Evolutionary conservation across 139 green algal genomes (phyloP).

Genomic region (Volvox reticuliferus): DNA sequence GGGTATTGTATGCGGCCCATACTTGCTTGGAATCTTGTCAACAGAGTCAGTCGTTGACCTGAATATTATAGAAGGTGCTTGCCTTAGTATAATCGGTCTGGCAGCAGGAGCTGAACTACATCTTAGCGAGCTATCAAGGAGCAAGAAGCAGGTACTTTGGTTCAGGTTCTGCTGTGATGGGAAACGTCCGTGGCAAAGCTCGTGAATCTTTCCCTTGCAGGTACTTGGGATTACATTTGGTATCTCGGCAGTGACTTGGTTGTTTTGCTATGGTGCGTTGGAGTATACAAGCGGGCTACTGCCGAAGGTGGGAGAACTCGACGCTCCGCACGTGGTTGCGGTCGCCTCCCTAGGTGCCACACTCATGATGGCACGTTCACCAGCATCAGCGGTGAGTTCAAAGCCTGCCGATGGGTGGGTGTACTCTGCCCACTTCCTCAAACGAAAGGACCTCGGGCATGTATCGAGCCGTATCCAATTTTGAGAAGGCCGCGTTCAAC

Average conservation of each 20-base stretch:
- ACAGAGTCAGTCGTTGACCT: constrained; percentile 64
- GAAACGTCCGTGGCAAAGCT: constrained; percentile 64
- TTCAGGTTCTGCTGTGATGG: too few relatives aligned
- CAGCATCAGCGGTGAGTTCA: constrained; percentile 79
- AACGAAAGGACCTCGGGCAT: too few relatives aligned
- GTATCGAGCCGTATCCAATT: too few relatives aligned
- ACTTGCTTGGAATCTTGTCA: constrained; percentile 71
- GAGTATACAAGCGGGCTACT: constrained; percentile 51
- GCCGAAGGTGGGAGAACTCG: constrained; percentile 41
- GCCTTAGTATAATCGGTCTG: constrained; percentile 85
- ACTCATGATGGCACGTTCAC: constrained; percentile 88
- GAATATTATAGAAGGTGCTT: constrained; percentile 69
- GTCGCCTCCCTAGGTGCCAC: constrained; percentile 79
- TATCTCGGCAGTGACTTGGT: constrained; percentile 67
- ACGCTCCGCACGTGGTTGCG: constrained; percentile 49
- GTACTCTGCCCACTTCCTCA: too few relatives aligned
- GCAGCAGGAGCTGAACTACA: constrained; percentile 86
- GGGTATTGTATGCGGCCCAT: constrained; percentile 79
- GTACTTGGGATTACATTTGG: constrained; percentile 74
- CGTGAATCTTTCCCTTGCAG: constrained; percentile 68
- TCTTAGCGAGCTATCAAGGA: constrained; percentile 68
- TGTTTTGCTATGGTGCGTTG: constrained; percentile 65
- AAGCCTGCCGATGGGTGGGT: too few relatives aligned
- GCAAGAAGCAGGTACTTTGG: constrained; percentile 67
- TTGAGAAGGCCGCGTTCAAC: too few relatives aligned